A percentile compares a stretch with the other conserved stretches of the same genome.
phyloP scores from a whole-genome alignment of 1,284 basidiomycete genomes.

The Cronartium quercuum region DNA sequence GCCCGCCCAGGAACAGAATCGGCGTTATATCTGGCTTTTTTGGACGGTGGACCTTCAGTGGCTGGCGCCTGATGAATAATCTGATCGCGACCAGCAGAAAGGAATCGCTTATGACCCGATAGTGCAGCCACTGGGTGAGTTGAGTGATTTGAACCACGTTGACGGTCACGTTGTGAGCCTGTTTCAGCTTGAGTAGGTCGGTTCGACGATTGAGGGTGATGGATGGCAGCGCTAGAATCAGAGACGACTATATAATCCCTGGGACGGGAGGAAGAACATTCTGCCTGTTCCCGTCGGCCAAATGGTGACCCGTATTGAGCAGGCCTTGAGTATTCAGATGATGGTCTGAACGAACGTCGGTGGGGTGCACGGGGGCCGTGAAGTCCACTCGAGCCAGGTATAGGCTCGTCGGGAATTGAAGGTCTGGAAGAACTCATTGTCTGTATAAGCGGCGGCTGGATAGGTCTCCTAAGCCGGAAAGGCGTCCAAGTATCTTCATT shows the following conservation, averaged over 20 bases:
- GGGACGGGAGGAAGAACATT: not conserved
- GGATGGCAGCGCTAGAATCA: not conserved
- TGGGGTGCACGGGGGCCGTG: not conserved
- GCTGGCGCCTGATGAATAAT: too few species aligned
- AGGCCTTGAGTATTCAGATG: not conserved
- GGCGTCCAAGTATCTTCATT: constrained; percentile 25
- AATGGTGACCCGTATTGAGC: not conserved
- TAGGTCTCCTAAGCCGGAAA: constrained; percentile 13
- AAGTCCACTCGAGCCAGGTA: not conserved
- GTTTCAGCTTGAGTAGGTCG: not conserved
- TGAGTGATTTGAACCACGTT: not conserved
- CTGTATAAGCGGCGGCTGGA: constrained; percentile 18
- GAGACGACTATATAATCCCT: not conserved
- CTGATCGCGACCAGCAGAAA: too few species aligned
- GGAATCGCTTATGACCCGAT: not conserved
- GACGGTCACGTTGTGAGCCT: not conserved
- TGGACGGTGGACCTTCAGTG: not conserved
- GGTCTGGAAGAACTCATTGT: not conserved
- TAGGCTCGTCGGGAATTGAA: not conserved
- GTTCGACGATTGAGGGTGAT: not conserved
- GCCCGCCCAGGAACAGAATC: not conserved
- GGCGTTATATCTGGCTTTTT: not conserved
- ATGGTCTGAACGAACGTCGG: not conserved
- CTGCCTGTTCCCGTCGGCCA: not conserved
- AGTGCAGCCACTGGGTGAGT: not conserved